Conservation (phyloP, 2,329 filamentous ascomycete genomes). For the Berkeleyomyces basicola region DNA sequence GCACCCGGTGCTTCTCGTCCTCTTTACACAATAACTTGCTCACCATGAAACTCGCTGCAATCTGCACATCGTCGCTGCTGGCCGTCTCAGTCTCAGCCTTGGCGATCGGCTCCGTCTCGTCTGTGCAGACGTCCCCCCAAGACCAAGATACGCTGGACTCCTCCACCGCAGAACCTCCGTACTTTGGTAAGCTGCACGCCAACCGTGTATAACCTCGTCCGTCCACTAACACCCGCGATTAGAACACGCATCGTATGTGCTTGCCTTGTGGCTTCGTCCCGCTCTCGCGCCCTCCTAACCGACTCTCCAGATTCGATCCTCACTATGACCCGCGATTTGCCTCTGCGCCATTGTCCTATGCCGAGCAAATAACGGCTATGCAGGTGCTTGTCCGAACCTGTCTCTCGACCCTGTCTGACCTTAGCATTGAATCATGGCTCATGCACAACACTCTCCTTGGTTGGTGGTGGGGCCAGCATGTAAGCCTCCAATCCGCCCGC, state of each 20-base stretch:
- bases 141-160: background rate
- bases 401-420: slow-evolving; percentile 46
- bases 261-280: background rate
- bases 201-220: background rate
- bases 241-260: slow-evolving; percentile 7
- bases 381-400: slow-evolving; percentile 56
- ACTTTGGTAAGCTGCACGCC: background rate
- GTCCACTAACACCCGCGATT: background rate
- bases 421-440: slow-evolving; percentile 63
- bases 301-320: slow-evolving; percentile 16
- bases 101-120: background rate
- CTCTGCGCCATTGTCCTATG: slow-evolving; percentile 27
- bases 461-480: slow-evolving; percentile 66
- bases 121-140: background rate
- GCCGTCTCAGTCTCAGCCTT: background rate
- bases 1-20: background rate
- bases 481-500: slow-evolving; percentile 15
- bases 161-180: background rate
- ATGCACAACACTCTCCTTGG: slow-evolving; percentile 71
- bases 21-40: background rate
- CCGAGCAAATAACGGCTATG: slow-evolving; percentile 43
- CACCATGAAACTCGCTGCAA: background rate
- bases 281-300: slow-evolving; percentile 2
- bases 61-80: background rate
- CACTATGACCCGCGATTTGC: slow-evolving; percentile 27